Conservation (phyloP, 768 basidiomycete species). For the Tephrocybe sp. region DNA sequence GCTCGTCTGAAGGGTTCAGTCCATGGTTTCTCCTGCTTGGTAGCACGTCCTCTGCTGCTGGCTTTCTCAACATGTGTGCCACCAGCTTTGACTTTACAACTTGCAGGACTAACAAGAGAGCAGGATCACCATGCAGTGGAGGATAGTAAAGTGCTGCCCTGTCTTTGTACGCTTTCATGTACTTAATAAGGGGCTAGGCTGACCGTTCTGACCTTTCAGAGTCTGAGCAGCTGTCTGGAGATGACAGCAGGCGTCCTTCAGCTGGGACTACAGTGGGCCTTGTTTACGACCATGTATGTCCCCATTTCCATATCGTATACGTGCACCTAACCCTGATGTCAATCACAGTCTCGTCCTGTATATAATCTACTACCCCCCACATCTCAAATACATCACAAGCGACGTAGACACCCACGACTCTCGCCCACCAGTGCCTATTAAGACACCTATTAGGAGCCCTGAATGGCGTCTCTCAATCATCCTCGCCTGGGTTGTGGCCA, state of each 20-base stretch:
- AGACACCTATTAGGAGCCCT: slow-evolving; percentile 51
- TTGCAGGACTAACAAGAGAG: slow-evolving; percentile 8
- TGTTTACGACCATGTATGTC: slow-evolving; percentile 77
- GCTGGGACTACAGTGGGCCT: slow-evolving; percentile 78
- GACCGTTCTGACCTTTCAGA: slow-evolving; percentile 38
- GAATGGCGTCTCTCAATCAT: slow-evolving; percentile 81
- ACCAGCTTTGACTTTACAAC: background rate
- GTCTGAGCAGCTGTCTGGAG: slow-evolving; percentile 71
- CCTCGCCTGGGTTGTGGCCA: slow-evolving; percentile 66
- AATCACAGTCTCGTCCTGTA: slow-evolving; percentile 78
- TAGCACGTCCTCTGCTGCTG: slow-evolving; percentile 78
- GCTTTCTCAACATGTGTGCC: slow-evolving; percentile 80
- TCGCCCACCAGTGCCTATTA: slow-evolving; percentile 40
- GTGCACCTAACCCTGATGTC: background rate
- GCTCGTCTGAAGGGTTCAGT: slow-evolving; percentile 87
- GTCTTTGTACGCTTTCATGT: slow-evolving; percentile 55
- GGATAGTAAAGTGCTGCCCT: slow-evolving; percentile 77
- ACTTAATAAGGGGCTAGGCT: background rate
- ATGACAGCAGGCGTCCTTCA: slow-evolving; percentile 82
- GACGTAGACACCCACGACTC: slow-evolving; percentile 41
- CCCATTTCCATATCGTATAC: background rate
- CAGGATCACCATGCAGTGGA: slow-evolving; percentile 85
- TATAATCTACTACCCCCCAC: slow-evolving; percentile 87
- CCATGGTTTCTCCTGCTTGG: slow-evolving; percentile 92
- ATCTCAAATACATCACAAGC: slow-evolving; percentile 64